Percentiles rank a stretch among this genome's conserved stretches.
Evolutionary conservation across 1,284 basidiomycete genomes (phyloP).

Genomic region (Sporisorium scitamineum): DNA sequence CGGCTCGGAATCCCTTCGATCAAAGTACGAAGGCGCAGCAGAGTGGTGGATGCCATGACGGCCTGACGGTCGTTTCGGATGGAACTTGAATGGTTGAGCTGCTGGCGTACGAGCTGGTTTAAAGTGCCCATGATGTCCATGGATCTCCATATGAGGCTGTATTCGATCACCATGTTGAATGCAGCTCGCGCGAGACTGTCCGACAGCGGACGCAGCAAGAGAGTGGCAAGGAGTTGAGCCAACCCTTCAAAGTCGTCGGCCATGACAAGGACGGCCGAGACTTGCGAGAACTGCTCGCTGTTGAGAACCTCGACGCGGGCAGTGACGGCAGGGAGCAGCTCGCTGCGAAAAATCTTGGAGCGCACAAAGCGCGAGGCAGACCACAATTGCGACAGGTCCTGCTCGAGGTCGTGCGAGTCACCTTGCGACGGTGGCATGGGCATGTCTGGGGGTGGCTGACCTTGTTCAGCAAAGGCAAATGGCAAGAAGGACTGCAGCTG

Average conservation of each 20-base stretch:
- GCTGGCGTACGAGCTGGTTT: slow-evolving; percentile 49
- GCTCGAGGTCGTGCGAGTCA: background rate
- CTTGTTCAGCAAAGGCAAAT: slow-evolving; percentile 25
- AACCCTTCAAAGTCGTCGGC: slow-evolving; percentile 43
- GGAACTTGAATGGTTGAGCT: slow-evolving; percentile 51
- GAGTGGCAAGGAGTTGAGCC: slow-evolving; percentile 37
- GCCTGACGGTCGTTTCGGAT: slow-evolving; percentile 42
- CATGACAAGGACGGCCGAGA: slow-evolving; percentile 34
- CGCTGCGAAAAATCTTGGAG: slow-evolving; percentile 38
- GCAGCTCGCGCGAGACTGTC: slow-evolving; percentile 35
- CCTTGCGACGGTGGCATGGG: background rate
- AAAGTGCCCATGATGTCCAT: slow-evolving; percentile 52
- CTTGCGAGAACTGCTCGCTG: slow-evolving; percentile 31
- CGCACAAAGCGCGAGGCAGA: slow-evolving; percentile 57
- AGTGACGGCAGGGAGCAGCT: slow-evolving; percentile 30
- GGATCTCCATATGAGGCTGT: slow-evolving; percentile 36
- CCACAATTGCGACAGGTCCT: slow-evolving; percentile 49
- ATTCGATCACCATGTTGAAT: slow-evolving; percentile 46
- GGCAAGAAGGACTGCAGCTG: slow-evolving; percentile 50
- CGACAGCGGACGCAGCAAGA: slow-evolving; percentile 38
- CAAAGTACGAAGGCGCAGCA: slow-evolving; percentile 43
- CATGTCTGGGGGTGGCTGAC: background rate
- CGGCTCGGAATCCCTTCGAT: slow-evolving; percentile 37
- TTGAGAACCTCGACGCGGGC: slow-evolving; percentile 36
- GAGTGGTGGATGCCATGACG: slow-evolving; percentile 46